A percentile compares a stretch with the other conserved stretches of the same genome.
phyloP scores from a whole-genome alignment of 1,139 yeast genomes.

The Kurtzmaniella natalensis region DNA sequence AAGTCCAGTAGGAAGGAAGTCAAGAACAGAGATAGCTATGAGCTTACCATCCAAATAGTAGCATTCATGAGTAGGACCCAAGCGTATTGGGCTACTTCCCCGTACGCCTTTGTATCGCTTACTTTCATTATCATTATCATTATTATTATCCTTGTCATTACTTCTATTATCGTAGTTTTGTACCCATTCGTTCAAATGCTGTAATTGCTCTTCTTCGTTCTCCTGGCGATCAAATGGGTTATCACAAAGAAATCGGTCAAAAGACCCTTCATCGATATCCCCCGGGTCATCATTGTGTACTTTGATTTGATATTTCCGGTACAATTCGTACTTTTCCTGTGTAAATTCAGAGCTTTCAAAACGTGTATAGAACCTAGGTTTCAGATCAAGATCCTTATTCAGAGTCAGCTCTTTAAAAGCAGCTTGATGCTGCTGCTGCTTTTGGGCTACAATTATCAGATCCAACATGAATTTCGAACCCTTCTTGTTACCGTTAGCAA shows the following conservation, averaged over 20 bases:
- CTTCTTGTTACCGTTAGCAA: too few species aligned
- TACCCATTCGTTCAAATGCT: conserved; percentile 28
- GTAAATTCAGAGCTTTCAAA: conserved; percentile 54
- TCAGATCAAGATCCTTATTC: too few species aligned
- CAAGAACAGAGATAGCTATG: conserved; percentile 75
- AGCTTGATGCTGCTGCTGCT: too few species aligned
- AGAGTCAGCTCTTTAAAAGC: too few species aligned
- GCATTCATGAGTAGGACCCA: conserved; percentile 68
- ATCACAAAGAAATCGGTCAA: conserved; percentile 64
- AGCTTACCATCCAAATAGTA: conserved; percentile 62
- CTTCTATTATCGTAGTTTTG: conserved; percentile 12
- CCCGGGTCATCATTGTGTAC: conserved; percentile 62
- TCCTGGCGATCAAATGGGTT: conserved; percentile 48
- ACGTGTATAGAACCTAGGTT: conserved; percentile 39
- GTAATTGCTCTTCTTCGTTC: conserved; percentile 24
- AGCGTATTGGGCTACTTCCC: too few species aligned
- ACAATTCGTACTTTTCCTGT: conserved; percentile 61
- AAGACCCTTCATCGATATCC: conserved; percentile 43
- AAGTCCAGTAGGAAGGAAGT: conserved; percentile 69
- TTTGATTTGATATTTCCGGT: conserved; percentile 59
- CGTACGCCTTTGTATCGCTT: neutral
- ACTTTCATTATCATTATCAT: neutral
- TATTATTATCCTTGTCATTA: too few species aligned
- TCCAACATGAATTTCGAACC: conserved; percentile 26
- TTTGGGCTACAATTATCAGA: conserved; percentile 24